Conservation (phyloP, 345 rosid species). For the Populus euphratica region DNA sequence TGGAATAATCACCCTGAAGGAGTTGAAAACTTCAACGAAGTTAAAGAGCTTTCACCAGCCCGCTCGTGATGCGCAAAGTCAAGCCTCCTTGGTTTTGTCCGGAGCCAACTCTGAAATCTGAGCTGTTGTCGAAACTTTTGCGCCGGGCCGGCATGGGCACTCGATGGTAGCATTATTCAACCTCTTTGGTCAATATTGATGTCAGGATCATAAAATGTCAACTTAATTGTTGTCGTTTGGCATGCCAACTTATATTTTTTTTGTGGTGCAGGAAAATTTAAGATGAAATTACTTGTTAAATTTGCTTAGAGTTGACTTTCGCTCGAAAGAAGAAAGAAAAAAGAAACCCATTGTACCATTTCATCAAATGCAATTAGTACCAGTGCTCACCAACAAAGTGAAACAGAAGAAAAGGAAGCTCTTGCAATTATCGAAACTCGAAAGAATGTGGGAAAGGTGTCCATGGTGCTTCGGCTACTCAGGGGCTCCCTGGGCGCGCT, state of each 20-base stretch:
- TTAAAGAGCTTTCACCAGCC: neutral
- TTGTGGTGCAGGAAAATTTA: neutral
- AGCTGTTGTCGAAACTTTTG: neutral
- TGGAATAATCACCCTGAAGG: too few relatives aligned
- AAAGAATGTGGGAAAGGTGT: constrained; percentile 6
- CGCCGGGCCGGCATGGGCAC: neutral
- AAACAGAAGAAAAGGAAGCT: neutral
- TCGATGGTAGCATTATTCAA: neutral
- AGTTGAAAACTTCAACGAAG: too few relatives aligned
- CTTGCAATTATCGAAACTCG: constrained; percentile 1
- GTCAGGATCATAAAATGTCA: neutral
- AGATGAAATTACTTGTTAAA: neutral
- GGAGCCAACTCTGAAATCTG: neutral
- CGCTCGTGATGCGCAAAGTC: neutral
- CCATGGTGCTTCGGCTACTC: neutral
- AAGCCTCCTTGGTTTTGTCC: neutral
- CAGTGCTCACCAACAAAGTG: neutral
- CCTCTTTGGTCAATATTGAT: neutral
- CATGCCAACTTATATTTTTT: neutral
- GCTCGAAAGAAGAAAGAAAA: neutral
- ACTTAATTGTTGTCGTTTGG: neutral
- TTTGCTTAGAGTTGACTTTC: neutral
- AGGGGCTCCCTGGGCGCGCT: neutral
- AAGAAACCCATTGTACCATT: neutral
- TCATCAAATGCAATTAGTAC: neutral